Conservation (phyloP, 2,329 filamentous ascomycete genomes). For the Rosellinia necatrix region DNA sequence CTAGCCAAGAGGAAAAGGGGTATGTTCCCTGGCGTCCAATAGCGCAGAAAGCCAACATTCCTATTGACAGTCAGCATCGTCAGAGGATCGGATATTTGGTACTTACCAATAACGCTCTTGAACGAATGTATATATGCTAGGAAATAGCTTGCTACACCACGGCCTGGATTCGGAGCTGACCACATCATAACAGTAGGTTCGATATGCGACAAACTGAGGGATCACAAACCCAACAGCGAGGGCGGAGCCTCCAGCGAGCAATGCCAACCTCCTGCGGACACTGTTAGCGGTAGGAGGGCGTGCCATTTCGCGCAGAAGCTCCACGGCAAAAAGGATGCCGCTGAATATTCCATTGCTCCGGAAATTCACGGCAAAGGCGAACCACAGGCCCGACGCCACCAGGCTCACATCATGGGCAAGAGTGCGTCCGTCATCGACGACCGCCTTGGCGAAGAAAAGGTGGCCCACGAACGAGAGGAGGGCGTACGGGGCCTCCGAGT, state of each 20-base stretch:
- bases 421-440: slow-evolving; percentile 40
- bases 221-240: slow-evolving; percentile 69
- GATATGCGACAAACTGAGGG: slow-evolving; percentile 78
- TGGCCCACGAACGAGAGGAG: slow-evolving; percentile 76
- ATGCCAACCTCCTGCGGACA: slow-evolving; percentile 58
- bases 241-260: slow-evolving; percentile 68
- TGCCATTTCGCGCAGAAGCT: slow-evolving; percentile 48
- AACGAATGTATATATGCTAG: slow-evolving; percentile 91
- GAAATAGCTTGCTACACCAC: slow-evolving; percentile 77
- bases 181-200: slow-evolving; percentile 63
- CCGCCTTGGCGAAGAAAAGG: slow-evolving; percentile 65
- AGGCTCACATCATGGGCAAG: slow-evolving; percentile 53
- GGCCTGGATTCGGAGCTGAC: slow-evolving; percentile 52
- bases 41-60: slow-evolving; percentile 84
- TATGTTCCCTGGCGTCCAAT: slow-evolving; percentile 86
- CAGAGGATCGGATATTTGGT: slow-evolving; percentile 3
- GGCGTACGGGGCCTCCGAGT: slow-evolving; percentile 80
- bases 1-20: slow-evolving; percentile 85
- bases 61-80: slow-evolving; percentile 51
- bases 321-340: slow-evolving; percentile 72
- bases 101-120: slow-evolving; percentile 88
- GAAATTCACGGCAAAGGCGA: slow-evolving; percentile 74
- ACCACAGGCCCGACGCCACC: slow-evolving; percentile 67
- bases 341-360: slow-evolving; percentile 87
- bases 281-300: slow-evolving; percentile 43